Evolutionary conservation across 2,329 filamentous ascomycete genomes (phyloP), one percentile per base, ranked within the genome.

Genomic region (Claviceps sorghi): DNA sequence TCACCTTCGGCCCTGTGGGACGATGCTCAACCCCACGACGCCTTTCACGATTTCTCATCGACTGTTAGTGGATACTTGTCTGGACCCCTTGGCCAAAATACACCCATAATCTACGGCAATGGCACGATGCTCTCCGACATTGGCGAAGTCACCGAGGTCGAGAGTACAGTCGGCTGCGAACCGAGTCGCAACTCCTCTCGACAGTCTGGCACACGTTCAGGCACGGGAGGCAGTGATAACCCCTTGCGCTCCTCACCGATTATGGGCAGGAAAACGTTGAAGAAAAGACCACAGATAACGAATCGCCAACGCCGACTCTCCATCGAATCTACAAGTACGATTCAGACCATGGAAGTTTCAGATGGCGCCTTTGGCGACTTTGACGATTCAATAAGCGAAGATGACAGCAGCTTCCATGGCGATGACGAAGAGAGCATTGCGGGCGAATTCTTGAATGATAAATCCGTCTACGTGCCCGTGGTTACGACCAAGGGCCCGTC

Each of bases 91-190:
- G 71, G 74, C 15, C 76, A 77, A 34, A 74, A 73, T 1, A 84
- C 80, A 0, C 80, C 80, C 8, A 83, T 84, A 55, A 83, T 83
- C 56, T 84, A 84, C 58, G 80, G 80, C 50, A 83, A 84, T 58
- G 80, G 80, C 45, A 84, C 80, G 44, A 83, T 83, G 80, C 64
- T 84, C 45, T 83, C 80, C 5, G 80, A 84, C 62, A 84, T 83
- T 65, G 72, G 75, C 19, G 73, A 78, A 64, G 74, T 78, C 40
- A 76, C 74, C 45, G 73, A 77, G 63, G 73, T 68, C n/a, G 73
- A 77, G 58, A 75, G 72, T 55, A 74, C 69, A 6, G 66, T 67
- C 7, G 76, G 75, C 36, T 68, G 59, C 42, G 64, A 65, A 5
- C 67, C 68, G 9, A 67, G 71, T 9, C 65, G 66, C 32, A 65